Evolutionary conservation across 2,329 filamentous ascomycete species (phyloP).

Genomic region (Ophiocordyceps polyrhachis-furcata): DNA sequence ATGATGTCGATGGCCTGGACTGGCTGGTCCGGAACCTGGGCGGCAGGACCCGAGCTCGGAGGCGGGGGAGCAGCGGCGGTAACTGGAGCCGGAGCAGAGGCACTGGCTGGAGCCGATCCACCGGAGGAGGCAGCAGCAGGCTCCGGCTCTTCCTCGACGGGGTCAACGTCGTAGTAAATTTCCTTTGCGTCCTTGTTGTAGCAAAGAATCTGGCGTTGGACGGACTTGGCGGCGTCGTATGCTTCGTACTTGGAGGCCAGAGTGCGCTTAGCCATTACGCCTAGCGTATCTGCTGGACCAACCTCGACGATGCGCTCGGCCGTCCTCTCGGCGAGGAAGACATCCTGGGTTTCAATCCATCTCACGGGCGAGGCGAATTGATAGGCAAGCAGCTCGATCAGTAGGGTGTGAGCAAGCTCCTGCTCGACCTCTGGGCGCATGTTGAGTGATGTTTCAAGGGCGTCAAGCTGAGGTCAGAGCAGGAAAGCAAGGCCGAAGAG

Average conservation of each 20-base stretch:
- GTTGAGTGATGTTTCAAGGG: conserved; percentile 11
- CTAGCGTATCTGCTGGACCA: conserved; percentile 88
- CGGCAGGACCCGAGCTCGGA: conserved; percentile 67
- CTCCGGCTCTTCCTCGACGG: conserved; percentile 75
- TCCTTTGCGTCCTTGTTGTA: conserved; percentile 99
- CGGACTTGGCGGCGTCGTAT: conserved; percentile 89
- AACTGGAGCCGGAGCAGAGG: conserved; percentile 33
- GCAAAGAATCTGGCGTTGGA: conserved; percentile 93
- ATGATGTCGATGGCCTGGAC: conserved; percentile 82
- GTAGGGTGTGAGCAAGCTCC: conserved; percentile 93
- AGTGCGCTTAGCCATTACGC: conserved; percentile 93
- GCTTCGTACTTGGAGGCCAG: conserved; percentile 95
- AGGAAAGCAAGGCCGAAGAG: neutral
- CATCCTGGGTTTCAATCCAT: conserved; percentile 99
- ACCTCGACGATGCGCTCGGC: conserved; percentile 97
- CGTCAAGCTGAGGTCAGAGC: neutral
- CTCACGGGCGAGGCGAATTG: conserved; percentile 96
- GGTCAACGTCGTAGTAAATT: conserved; percentile 98
- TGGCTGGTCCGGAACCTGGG: conserved; percentile 68
- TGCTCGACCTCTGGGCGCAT: conserved; percentile 99
- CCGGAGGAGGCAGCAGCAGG: conserved; percentile 30
- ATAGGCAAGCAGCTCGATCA: conserved; percentile 96
- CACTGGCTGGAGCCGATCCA: conserved; percentile 22
- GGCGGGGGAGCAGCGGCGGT: conserved; percentile 39
- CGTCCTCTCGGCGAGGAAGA: conserved; percentile 87